phyloP scores from a whole-genome alignment of 768 basidiomycete genomes.

The Asterophora parasitica region DNA sequence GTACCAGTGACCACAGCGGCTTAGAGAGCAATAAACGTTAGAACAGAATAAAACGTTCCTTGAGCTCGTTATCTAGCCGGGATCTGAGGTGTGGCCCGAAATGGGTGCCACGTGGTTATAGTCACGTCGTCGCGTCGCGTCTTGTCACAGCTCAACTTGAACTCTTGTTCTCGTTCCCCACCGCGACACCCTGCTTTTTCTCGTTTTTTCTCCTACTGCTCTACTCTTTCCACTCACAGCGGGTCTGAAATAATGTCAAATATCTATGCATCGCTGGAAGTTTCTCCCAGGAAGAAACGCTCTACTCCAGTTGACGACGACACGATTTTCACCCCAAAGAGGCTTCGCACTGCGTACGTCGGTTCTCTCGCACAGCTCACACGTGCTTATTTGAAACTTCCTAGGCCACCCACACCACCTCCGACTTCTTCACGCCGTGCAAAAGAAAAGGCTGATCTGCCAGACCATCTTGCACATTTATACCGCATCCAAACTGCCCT shows the following conservation, averaged over 20 bases:
- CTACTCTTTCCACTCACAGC: not conserved
- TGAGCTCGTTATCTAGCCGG: not conserved
- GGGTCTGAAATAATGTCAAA: slow-evolving; percentile 42
- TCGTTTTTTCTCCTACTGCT: not conserved
- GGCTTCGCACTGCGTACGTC: slow-evolving; percentile 52
- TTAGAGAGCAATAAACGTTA: too few species aligned
- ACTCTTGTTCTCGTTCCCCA: slow-evolving; percentile 5
- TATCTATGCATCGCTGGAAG: slow-evolving; percentile 53
- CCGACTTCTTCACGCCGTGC: slow-evolving; percentile 37
- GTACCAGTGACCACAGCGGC: too few species aligned
- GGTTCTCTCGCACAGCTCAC: not conserved
- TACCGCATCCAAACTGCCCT: slow-evolving; percentile 61
- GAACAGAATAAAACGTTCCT: too few species aligned
- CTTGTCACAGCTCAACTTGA: not conserved
- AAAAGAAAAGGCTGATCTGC: slow-evolving; percentile 33
- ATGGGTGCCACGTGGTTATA: not conserved
- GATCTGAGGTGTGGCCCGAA: not conserved
- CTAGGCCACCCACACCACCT: slow-evolving; percentile 58
- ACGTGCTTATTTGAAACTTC: slow-evolving; percentile 5
- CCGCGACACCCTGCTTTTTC: slow-evolving; percentile 17
- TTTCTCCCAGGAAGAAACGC: slow-evolving; percentile 73
- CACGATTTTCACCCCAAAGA: slow-evolving; percentile 60
- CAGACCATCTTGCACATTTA: slow-evolving; percentile 57
- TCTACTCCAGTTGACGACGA: slow-evolving; percentile 51
- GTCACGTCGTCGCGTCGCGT: slow-evolving; percentile 11